A percentile compares a stretch with the other conserved stretches of the same genome.
These are phyloP conservation scores for Peronospora destructor DNA, from an alignment of 352 stramenopile genomes.

Conservation along the genomic window DNA sequence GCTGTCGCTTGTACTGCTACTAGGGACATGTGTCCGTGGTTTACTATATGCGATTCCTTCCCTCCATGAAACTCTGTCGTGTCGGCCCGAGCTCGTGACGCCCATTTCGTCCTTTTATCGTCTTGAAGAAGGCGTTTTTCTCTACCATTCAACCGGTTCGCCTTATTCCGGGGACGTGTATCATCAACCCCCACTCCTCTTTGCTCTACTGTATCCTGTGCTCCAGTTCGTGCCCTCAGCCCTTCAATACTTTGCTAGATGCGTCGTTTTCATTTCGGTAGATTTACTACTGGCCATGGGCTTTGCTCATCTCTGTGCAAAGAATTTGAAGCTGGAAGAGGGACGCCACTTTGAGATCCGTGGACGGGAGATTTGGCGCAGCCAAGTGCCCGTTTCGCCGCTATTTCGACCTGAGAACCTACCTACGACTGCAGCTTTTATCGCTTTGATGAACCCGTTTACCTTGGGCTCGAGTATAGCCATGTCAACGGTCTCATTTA, in stretches of 20 bases:
- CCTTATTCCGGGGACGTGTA: constrained; percentile 77
- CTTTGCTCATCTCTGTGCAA: constrained; percentile 46
- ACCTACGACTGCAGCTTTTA: constrained; percentile 39
- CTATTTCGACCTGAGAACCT: constrained; percentile 45
- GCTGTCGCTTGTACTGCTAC: constrained; percentile 16
- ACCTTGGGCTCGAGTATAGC: constrained; percentile 57
- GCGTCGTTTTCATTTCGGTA: constrained; percentile 40
- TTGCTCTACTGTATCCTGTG: constrained; percentile 58
- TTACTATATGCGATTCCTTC: constrained; percentile 31
- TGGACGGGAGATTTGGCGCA: constrained; percentile 62
- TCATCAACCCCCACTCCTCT: constrained; percentile 76
- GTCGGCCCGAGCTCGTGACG: constrained; percentile 62
- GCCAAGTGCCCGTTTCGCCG: constrained; percentile 60
- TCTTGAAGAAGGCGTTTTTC: constrained; percentile 52
- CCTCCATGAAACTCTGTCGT: constrained; percentile 34
- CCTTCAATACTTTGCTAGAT: constrained; percentile 28
- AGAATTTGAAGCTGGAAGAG: constrained; percentile 45
- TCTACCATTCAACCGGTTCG: constrained; percentile 38
- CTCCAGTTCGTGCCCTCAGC: constrained; percentile 17
- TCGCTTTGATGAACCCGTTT: constrained; percentile 78
- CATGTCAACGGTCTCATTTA: constrained; percentile 67
- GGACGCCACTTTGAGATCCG: constrained; percentile 29
- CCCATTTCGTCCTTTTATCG: constrained; percentile 54
- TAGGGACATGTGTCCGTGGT: constrained; percentile 34
- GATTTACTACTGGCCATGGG: constrained; percentile 54